A percentile compares a stretch with the other conserved stretches of the same genome.
Evolutionary conservation across 805 yeast genomes (phyloP).

Genomic region (Nakazawaea wyomingensis): DNA sequence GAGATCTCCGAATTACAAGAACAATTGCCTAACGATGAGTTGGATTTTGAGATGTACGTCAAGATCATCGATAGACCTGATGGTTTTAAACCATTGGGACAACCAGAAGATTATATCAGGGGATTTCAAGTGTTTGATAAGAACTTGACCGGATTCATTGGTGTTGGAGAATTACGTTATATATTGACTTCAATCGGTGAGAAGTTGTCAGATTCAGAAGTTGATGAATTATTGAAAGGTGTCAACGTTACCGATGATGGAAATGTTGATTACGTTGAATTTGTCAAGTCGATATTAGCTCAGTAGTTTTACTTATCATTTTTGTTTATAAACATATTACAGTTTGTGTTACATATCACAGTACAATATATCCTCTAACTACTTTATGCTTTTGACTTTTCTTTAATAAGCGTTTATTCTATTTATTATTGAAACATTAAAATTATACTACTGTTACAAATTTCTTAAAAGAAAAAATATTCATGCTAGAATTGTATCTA

Average conservation of each 20-base stretch:
- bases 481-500: background rate
- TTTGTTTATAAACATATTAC: too few relatives aligned
- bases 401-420: too few relatives aligned
- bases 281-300: slow-evolving; percentile 88
- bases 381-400: too few relatives aligned
- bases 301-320: slow-evolving; percentile 40
- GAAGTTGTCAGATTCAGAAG: slow-evolving; percentile 83
- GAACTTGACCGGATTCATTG: slow-evolving; percentile 91
- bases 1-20: slow-evolving; percentile 64
- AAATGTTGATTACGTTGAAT: slow-evolving; percentile 89
- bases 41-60: slow-evolving; percentile 74
- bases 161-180: slow-evolving; percentile 94
- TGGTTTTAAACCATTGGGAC: slow-evolving; percentile 83
- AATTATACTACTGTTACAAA: too few relatives aligned
- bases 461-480: background rate
- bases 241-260: slow-evolving; percentile 92
- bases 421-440: too few relatives aligned
- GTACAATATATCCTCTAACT: too few relatives aligned
- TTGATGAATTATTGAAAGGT: slow-evolving; percentile 93
- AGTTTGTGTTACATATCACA: too few relatives aligned
- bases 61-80: slow-evolving; percentile 79
- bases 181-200: slow-evolving; percentile 95
- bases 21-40: slow-evolving; percentile 28
- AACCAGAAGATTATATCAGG: slow-evolving; percentile 88
- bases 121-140: slow-evolving; percentile 98